Evolutionary conservation across 345 rosid genomes (phyloP), one percentile per base, ranked within the genome.

Genomic region (Syzygium grande): DNA sequence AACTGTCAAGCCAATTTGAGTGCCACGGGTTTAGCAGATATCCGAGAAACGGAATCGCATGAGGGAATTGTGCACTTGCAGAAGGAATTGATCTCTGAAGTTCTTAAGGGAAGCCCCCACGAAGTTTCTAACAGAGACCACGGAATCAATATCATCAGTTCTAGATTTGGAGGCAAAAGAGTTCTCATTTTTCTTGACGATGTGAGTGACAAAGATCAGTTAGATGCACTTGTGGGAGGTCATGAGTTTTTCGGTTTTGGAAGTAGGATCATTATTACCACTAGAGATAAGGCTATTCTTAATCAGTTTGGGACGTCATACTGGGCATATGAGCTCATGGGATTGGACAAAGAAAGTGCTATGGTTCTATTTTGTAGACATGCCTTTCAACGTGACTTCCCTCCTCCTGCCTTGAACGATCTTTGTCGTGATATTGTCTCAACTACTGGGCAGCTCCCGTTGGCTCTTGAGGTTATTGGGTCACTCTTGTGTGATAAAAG

Each of bases 221-320:
- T 86, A 15, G 29, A 73, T 27, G 41, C 30, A 25, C 84, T 86
- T 4, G 41, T 55, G 21, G 88, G 84, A 73, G n/a, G 34, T 0
- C 54, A 8, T 0, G 46, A 3, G 11, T 78, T 55, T 16, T 68
- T 78, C 27, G 52, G 38, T 4, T 22, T 3, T 3, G 85, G 85
- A 22, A 87, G 85, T 23, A 54, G 88, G 85, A 78, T 87, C 55
- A 29, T 87, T 8, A 84, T 87, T 43, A 87, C 85, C 12, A 87
- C 88, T 7, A 87, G 88, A 54, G 73, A 87, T 68, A 38, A n/a
- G 51, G 17, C 5, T 27, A 21, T 59, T 41, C 79, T 68, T 68
- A 68, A 22, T 12, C n/a, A 29, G 41, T 23, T 51, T 21, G 83
- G 4, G 79, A 38, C 23, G 22, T 68, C 79, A 17, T 4, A 41